Evolutionary conservation across 2,329 filamentous ascomycete species (phyloP).

Genomic region (Alternaria gansuensis): DNA sequence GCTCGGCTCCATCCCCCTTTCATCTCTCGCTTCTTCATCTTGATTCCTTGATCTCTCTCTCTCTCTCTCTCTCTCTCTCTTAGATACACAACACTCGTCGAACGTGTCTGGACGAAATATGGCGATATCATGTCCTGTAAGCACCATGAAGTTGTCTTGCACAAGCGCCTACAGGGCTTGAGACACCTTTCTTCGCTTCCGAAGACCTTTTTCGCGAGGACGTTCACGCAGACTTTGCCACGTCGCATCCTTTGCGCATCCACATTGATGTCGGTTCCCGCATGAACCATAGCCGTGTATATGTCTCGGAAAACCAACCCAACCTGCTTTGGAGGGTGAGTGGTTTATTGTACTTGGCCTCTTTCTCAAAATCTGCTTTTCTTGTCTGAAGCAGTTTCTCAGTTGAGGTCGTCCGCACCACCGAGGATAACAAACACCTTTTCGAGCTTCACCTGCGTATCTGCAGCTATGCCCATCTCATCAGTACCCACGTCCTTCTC

Average conservation of each 20-base stretch:
- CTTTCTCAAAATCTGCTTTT: not conserved
- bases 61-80: not conserved
- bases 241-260: not conserved
- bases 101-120: not conserved
- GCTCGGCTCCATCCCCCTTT: not conserved
- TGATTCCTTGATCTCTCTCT: not conserved
- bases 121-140: not conserved
- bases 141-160: not conserved
- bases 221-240: no score
- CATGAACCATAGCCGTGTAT: not conserved
- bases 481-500: not conserved
- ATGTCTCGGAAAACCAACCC: no score
- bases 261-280: fast-evolving
- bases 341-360: no score
- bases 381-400: not conserved
- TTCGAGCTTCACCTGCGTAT: not conserved
- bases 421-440: not conserved
- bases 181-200: no score
- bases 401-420: not conserved
- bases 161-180: not conserved
- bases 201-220: no score
- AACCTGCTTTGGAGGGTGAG: not conserved
- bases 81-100: not conserved
- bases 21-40: no score
- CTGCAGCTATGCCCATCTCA: not conserved